phyloP scores from a whole-genome alignment of 257 asterid genomes.

The Cynanchum wilfordii region DNA sequence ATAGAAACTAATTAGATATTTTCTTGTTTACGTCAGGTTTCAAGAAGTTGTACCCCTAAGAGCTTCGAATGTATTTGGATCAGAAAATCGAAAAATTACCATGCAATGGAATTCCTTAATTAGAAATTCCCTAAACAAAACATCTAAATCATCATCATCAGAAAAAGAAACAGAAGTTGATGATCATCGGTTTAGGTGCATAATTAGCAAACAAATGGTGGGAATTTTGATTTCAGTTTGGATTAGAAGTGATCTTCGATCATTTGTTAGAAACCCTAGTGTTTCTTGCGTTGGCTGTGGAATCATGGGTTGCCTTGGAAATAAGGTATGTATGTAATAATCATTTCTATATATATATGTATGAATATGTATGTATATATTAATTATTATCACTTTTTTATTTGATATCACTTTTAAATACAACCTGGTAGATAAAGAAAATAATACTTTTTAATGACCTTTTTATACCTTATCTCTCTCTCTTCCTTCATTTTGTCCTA shows the following conservation, averaged over 20 bases:
- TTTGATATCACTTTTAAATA: neutral
- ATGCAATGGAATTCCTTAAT: slow-evolving; percentile 54
- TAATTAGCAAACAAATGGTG: slow-evolving; percentile 64
- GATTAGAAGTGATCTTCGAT: slow-evolving; percentile 46
- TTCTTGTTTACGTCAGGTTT: slow-evolving; percentile 26
- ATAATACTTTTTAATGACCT: neutral
- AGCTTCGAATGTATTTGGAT: slow-evolving; percentile 42
- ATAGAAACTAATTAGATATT: neutral
- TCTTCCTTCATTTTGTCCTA: neutral
- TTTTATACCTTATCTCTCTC: neutral
- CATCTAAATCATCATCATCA: neutral
- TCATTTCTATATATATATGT: neutral
- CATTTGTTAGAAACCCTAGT: slow-evolving; percentile 38
- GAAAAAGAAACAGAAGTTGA: neutral
- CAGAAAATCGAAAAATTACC: slow-evolving; percentile 32
- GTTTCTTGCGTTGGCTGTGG: slow-evolving; percentile 73
- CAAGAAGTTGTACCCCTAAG: slow-evolving; percentile 68
- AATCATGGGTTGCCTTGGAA: slow-evolving; percentile 59
- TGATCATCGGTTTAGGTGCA: slow-evolving; percentile 33
- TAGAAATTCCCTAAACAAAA: slow-evolving; percentile 36
- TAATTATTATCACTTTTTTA: neutral
- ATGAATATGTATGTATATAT: too few relatives aligned
- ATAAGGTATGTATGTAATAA: slow-evolving; percentile 32
- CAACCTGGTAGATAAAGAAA: neutral
- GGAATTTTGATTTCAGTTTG: slow-evolving; percentile 59